These are phyloP conservation scores for Penicillium sp. DNA, from an alignment of 2,329 filamentous ascomycete species.

Conservation along the genomic window DNA sequence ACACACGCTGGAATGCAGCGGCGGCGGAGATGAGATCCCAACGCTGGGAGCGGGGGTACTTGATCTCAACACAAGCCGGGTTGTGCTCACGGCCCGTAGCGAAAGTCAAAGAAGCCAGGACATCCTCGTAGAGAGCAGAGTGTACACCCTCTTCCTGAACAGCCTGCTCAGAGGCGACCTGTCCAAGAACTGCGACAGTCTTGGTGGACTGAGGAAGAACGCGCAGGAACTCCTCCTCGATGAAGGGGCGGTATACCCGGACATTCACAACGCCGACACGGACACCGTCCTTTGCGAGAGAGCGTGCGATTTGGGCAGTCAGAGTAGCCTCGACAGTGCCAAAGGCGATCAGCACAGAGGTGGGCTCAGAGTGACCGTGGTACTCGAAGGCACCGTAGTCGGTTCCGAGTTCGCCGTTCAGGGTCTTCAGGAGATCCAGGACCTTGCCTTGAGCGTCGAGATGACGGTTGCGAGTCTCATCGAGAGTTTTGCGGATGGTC, in stretches of 20 bases:
- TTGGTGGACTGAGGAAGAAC: slow-evolving; percentile 71
- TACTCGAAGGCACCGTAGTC: slow-evolving; percentile 95
- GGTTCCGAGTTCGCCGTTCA: slow-evolving; percentile 91
- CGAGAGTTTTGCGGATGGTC: slow-evolving; percentile 60
- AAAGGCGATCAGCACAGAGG: slow-evolving; percentile 85
- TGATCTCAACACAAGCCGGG: slow-evolving; percentile 74
- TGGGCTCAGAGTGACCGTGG: slow-evolving; percentile 73
- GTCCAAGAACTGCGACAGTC: slow-evolving; percentile 81
- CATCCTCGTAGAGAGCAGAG: slow-evolving; percentile 89
- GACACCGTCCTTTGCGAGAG: slow-evolving; percentile 67
- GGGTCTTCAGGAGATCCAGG: slow-evolving; percentile 65
- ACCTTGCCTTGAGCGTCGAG: slow-evolving; percentile 69
- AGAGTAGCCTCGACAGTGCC: slow-evolving; percentile 88
- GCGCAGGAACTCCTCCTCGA: slow-evolving; percentile 88
- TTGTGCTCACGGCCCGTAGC: slow-evolving; percentile 62
- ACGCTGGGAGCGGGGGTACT: slow-evolving; percentile 73
- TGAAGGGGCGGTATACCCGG: slow-evolving; percentile 89
- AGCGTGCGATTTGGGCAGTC: slow-evolving; percentile 72
- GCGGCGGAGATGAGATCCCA: slow-evolving; percentile 55
- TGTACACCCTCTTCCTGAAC: slow-evolving; percentile 72
- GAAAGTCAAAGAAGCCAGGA: slow-evolving; percentile 80
- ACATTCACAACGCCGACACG: slow-evolving; percentile 88
- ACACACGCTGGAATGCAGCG: slow-evolving; percentile 46
- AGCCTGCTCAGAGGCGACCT: slow-evolving; percentile 71
- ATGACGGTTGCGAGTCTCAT: slow-evolving; percentile 64